Evolutionary conservation across 345 rosid species (phyloP).

Genomic region (Hevea brasiliensis): DNA sequence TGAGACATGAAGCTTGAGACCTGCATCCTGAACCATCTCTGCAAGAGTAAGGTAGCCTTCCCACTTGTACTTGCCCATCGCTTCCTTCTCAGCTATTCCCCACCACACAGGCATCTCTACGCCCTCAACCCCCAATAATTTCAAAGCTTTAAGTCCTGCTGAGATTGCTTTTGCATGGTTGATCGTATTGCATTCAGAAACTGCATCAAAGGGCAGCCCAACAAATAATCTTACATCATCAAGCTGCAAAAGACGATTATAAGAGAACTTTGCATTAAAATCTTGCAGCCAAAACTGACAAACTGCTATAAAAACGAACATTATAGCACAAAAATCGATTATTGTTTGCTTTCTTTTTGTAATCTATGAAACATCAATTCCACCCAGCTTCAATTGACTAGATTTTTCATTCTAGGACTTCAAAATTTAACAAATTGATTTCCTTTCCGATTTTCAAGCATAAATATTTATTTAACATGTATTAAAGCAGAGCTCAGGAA

Average conservation of each 20-base stretch:
- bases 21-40: conserved; percentile 71
- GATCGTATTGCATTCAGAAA: conserved; percentile 56
- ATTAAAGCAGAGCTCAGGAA: no score
- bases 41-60: conserved; percentile 76
- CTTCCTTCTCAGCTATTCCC: conserved; percentile 92
- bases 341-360: not conserved
- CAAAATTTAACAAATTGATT: not conserved
- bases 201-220: conserved; percentile 80
- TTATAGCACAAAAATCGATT: not conserved
- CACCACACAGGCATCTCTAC: conserved; percentile 91
- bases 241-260: conserved; percentile 38
- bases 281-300: not conserved
- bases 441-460: not conserved
- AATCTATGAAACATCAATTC: not conserved
- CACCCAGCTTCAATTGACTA: not conserved
- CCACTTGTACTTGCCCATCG: conserved; percentile 75
- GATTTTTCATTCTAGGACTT: no score
- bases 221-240: conserved; percentile 63
- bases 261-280: not conserved
- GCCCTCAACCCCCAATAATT: conserved; percentile 85
- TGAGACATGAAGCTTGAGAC: conserved; percentile 77
- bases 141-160: conserved; percentile 82
- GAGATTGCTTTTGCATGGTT: conserved; percentile 75
- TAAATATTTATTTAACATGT: no score
- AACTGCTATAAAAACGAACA: not conserved